Evolutionary conservation across 1,284 basidiomycete genomes (phyloP), one percentile per base, ranked within the genome.

Genomic region (Peniophora sp.): DNA sequence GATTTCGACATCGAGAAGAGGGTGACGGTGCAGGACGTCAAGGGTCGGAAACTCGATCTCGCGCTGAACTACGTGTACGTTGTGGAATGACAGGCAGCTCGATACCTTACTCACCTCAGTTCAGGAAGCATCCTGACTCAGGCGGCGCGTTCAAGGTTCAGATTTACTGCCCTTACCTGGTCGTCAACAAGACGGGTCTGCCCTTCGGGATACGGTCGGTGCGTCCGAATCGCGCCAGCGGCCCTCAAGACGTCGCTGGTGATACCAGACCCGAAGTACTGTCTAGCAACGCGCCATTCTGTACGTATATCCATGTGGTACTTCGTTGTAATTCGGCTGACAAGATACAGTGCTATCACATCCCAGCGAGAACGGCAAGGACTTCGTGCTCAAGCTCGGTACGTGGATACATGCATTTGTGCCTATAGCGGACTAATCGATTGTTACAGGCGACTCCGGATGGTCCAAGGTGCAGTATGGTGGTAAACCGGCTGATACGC

Each of bases 141-240:
- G 97, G 96, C 2, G 95, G 97, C n/a, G 94, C 96, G 1, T 97
- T 97, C 78, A 96, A 92, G 68, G 92, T 98, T 1, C 96, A 99
- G 67, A 85, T 99, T 50, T 99, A 94, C 65, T 85, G 84, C 58
- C 95, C 97, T 2, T 99, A 90, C 65, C 75, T 99, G 49, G 72
- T 99, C 48, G 70, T 97, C 65, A 99, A 99, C 71, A 97, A 97
- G 74, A 93, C 93, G 0, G 89, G 87, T 1, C 68, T 96, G 47
- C 87, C 93, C 1, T 97, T 97, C 61, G 75, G 74, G 35, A 74
- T 97, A 34, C 85, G 79, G 56, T 83, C 91, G 27, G 69, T 74
- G 12, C 75, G 82, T 25, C 76, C 92, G 50, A 80, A 81, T 51
- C 84, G 92, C 56, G 75, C 89, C 8, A 83, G 83, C 14, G 73